These are phyloP conservation scores for Apiotrichum mycotoxinovorans DNA, from an alignment of 1,284 basidiomycete species.

Conservation along the genomic window DNA sequence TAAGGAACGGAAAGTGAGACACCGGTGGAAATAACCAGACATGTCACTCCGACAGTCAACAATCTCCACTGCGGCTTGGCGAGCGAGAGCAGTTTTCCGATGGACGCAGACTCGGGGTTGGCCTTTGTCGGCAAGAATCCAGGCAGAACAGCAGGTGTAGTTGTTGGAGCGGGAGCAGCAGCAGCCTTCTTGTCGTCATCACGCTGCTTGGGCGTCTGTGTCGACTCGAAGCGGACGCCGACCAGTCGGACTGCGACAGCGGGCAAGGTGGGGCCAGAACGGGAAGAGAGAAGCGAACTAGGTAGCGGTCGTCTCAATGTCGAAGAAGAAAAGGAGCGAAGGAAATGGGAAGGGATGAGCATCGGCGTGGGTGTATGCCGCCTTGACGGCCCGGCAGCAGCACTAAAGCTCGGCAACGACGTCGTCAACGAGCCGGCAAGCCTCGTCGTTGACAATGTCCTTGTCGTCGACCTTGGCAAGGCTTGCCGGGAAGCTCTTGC, in stretches of 20 bases:
- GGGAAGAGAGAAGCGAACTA: neutral
- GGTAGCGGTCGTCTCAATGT: neutral
- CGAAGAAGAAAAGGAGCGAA: slow-evolving; percentile 4
- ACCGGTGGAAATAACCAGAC: slow-evolving; percentile 40
- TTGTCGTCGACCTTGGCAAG: no score
- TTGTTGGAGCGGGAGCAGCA: neutral
- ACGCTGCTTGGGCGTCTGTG: slow-evolving; percentile 6
- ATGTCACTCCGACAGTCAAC: slow-evolving; percentile 35
- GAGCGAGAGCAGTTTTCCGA: slow-evolving; percentile 38
- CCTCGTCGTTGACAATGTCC: no score
- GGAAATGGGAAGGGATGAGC: neutral
- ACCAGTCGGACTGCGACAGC: neutral
- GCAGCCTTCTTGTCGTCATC: slow-evolving; percentile 5
- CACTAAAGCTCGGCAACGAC: no score
- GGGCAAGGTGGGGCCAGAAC: neutral
- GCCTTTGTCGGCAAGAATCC: slow-evolving; percentile 15
- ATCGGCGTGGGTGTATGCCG: neutral
- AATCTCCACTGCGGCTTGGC: slow-evolving; percentile 47
- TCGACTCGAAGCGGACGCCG: slow-evolving; percentile 21
- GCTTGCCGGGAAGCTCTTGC: no score
- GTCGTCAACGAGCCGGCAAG: no score
- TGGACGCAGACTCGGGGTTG: slow-evolving; percentile 39
- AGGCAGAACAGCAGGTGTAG: slow-evolving; percentile 1
- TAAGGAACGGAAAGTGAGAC: slow-evolving; percentile 43
- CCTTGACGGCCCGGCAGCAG: neutral